These are phyloP conservation scores for Bocquillonia castaneifolia DNA, from an alignment of 441 rosid genomes.

Conservation along the genomic window DNA sequence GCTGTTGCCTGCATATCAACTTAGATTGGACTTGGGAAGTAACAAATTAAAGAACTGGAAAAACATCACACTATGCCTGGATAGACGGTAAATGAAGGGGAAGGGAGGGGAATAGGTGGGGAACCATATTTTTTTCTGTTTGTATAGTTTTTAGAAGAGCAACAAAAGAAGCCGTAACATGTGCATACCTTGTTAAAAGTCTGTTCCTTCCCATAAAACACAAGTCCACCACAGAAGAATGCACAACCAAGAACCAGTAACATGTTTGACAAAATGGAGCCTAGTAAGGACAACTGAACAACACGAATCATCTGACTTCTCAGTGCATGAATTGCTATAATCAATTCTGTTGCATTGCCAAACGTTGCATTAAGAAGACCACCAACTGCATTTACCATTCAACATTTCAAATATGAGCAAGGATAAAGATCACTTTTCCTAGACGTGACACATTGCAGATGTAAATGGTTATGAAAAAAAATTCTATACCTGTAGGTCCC, in stretches of 20 bases:
- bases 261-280: constrained; percentile 95
- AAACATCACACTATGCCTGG: not conserved
- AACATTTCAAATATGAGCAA: constrained; percentile 2
- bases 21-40: constrained; percentile 25
- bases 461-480: not conserved
- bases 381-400: constrained; percentile 57
- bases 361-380: constrained; percentile 97
- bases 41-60: not conserved
- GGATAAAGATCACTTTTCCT: not conserved
- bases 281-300: constrained; percentile 83
- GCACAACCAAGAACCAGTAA: constrained; percentile 95
- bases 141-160: not conserved
- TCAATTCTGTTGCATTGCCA: constrained; percentile 92
- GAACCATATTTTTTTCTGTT: no score
- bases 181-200: constrained; percentile 67
- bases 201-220: constrained; percentile 59
- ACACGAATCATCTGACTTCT: constrained; percentile 77
- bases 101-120: no score
- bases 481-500: constrained; percentile 45
- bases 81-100: no score
- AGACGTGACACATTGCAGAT: not conserved
- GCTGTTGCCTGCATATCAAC: constrained; percentile 61
- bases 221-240: constrained; percentile 88
- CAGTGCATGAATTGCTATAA: constrained; percentile 82
- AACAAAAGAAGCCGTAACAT: not conserved